Evolutionary conservation across 768 basidiomycete species (phyloP).

Genomic region (Amanita subjunquillea): DNA sequence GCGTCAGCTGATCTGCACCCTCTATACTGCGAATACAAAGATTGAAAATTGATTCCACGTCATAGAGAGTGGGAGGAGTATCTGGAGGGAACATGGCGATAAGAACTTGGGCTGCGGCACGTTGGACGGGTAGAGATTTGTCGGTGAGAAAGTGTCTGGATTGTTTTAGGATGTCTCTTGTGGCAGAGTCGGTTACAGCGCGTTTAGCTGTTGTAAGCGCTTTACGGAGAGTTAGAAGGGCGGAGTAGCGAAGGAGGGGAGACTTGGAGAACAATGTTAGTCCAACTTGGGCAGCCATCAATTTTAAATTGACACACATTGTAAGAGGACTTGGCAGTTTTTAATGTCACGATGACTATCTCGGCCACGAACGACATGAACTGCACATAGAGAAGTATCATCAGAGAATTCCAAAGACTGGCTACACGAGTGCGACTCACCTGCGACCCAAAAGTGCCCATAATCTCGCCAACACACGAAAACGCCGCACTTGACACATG

Average conservation of each 20-base stretch:
- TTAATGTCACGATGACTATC: constrained; percentile 55
- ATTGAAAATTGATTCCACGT: constrained; percentile 67
- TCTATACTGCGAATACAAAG: constrained; percentile 70
- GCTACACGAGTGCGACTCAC: constrained; percentile 30
- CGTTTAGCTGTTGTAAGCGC: constrained; percentile 71
- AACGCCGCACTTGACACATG: constrained; percentile 55
- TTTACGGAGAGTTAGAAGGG: constrained; percentile 69
- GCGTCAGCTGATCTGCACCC: constrained; percentile 71
- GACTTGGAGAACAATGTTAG: constrained; percentile 33
- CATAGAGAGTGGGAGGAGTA: constrained; percentile 22
- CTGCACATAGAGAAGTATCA: constrained; percentile 24
- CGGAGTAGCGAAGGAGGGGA: constrained; percentile 74
- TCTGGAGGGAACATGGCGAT: not conserved
- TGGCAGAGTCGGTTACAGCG: constrained; percentile 68
- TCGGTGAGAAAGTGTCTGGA: constrained; percentile 68
- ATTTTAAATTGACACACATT: constrained; percentile 34
- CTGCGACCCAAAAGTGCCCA: constrained; percentile 76
- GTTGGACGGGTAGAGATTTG: constrained; percentile 77
- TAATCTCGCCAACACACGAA: constrained; percentile 82
- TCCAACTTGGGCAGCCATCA: not conserved
- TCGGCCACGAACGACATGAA: constrained; percentile 96
- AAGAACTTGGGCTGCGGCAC: constrained; percentile 68
- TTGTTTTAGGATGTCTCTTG: constrained; percentile 80
- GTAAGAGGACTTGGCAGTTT: constrained; percentile 55
- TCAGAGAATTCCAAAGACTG: not conserved